Conservation (phyloP, 495 filamentous ascomycete genomes). For the Entonaema liquescens region DNA sequence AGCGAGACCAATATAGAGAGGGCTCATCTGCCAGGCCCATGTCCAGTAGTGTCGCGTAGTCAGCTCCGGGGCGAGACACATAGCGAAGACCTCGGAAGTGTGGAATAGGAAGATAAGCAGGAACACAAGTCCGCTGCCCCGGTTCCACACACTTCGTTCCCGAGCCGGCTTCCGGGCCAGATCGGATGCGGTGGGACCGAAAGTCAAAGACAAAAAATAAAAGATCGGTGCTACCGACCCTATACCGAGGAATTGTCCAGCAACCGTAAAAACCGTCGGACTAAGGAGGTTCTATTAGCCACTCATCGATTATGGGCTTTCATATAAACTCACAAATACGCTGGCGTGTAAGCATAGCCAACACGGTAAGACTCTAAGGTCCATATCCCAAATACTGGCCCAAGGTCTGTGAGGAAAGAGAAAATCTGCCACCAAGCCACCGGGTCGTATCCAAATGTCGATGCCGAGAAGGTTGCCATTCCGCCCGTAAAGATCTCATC, state of each 20-base stretch:
- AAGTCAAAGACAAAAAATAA: slow-evolving; percentile 28
- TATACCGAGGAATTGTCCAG: slow-evolving; percentile 20
- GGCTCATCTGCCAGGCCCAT: slow-evolving; percentile 33
- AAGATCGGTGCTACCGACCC: slow-evolving; percentile 17
- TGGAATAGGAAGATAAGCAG: slow-evolving; percentile 16
- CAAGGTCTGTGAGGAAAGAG: slow-evolving; percentile 28
- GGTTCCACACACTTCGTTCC: neutral
- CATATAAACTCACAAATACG: slow-evolving; percentile 20
- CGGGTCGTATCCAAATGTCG: slow-evolving; percentile 22
- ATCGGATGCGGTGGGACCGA: slow-evolving; percentile 24
- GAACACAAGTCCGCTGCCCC: slow-evolving; percentile 10
- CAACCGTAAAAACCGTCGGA: slow-evolving; percentile 22
- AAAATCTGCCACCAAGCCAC: slow-evolving; percentile 30
- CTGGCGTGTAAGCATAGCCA: slow-evolving; percentile 7
- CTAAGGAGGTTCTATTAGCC: neutral
- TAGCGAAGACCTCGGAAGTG: slow-evolving; percentile 27
- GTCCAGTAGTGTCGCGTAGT: slow-evolving; percentile 31
- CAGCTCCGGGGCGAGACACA: slow-evolving; percentile 23
- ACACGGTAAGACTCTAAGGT: slow-evolving; percentile 29
- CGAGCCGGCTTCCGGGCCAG: neutral
- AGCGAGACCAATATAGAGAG: slow-evolving; percentile 20
- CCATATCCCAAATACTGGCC: slow-evolving; percentile 27
- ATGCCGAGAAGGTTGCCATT: slow-evolving; percentile 20
- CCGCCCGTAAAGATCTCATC: slow-evolving; percentile 17
- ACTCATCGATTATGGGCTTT: neutral